Conservation (phyloP, 345 rosid species). For the Orychophragmus violaceus region DNA sequence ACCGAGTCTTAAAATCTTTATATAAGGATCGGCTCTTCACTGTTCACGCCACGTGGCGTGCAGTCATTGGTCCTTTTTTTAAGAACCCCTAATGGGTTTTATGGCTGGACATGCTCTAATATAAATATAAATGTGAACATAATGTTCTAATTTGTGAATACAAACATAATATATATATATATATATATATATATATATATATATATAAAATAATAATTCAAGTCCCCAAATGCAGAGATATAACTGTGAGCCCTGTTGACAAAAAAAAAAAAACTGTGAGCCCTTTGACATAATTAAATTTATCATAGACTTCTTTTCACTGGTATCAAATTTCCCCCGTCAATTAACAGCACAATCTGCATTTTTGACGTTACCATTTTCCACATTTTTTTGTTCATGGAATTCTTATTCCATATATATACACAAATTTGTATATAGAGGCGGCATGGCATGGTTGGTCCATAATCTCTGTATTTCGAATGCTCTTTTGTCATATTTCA, state of each 20-base stretch:
- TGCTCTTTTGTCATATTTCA: slow-evolving; percentile 10
- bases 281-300: neutral
- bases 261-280: neutral
- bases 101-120: too few relatives aligned
- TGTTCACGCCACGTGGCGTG: too few relatives aligned
- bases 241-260: too few relatives aligned
- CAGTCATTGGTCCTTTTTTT: too few relatives aligned
- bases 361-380: neutral
- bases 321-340: neutral
- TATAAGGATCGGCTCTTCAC: too few relatives aligned
- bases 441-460: slow-evolving; percentile 1
- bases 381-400: neutral
- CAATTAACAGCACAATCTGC: neutral
- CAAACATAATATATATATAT: neutral
- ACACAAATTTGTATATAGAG: neutral
- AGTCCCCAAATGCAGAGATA: too few relatives aligned
- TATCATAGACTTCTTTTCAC: neutral
- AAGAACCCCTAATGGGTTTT: too few relatives aligned
- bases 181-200: too few relatives aligned
- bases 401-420: neutral
- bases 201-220: too few relatives aligned
- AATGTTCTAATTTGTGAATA: neutral
- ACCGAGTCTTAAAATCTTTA: too few relatives aligned
- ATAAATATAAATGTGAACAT: neutral
- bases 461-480: slow-evolving; percentile 7